Evolutionary conservation across 495 filamentous ascomycete genomes (phyloP).

Genomic region (Achaetomiella virescens): DNA sequence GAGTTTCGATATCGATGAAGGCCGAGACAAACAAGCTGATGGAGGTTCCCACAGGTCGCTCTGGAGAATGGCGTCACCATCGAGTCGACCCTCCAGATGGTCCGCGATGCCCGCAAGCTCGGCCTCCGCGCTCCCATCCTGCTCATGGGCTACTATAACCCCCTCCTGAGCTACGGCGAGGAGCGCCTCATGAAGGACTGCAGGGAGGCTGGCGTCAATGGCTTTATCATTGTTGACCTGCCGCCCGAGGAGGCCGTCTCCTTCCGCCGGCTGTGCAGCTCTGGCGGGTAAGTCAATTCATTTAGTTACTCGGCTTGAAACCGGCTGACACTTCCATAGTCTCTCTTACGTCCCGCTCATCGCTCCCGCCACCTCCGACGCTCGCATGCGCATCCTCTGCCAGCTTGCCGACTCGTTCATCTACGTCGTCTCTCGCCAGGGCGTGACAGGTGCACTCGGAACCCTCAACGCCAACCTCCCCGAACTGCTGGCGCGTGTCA

Average conservation of each 20-base stretch:
- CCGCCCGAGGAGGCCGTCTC: slow-evolving; percentile 93
- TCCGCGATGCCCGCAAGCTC: slow-evolving; percentile 64
- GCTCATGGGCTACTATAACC: slow-evolving; percentile 99
- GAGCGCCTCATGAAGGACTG: slow-evolving; percentile 81
- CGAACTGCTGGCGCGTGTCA: slow-evolving; percentile 75
- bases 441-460: slow-evolving; percentile 86
- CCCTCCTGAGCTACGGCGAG: slow-evolving; percentile 86
- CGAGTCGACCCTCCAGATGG: slow-evolving; percentile 66
- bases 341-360: slow-evolving; percentile 94
- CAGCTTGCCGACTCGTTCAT: slow-evolving; percentile 98
- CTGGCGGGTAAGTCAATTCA: slow-evolving; percentile 52
- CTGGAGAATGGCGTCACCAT: slow-evolving; percentile 85
- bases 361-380: slow-evolving; percentile 85
- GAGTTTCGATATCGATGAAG: slow-evolving; percentile 3
- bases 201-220: slow-evolving; percentile 81
- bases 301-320: background rate
- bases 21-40: slow-evolving; percentile 1
- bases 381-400: slow-evolving; percentile 90
- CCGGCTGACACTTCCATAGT: slow-evolving; percentile 26
- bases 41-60: slow-evolving; percentile 39
- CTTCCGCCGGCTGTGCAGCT: slow-evolving; percentile 79
- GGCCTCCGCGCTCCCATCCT: slow-evolving; percentile 78
- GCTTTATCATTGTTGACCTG: slow-evolving; percentile 95
- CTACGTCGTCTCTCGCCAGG: slow-evolving; percentile 97
- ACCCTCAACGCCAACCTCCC: slow-evolving; percentile 73